A percentile compares a stretch with the other conserved stretches of the same genome.
Evolutionary conservation across 2,329 filamentous ascomycete species (phyloP).

Genomic region (Cordyceps javanica): DNA sequence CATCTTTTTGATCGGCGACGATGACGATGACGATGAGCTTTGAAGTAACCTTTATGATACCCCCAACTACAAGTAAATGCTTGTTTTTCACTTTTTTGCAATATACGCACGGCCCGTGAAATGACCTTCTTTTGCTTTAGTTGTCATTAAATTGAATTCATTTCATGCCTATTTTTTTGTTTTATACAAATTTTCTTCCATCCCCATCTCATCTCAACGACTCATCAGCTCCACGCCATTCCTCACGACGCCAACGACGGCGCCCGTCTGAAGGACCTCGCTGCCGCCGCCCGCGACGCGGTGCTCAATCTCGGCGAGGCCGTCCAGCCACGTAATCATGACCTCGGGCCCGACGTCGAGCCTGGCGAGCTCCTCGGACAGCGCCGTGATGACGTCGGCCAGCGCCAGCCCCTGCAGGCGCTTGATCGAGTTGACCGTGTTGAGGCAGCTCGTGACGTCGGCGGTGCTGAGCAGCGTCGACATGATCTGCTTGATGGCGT

Average conservation of each 20-base stretch:
- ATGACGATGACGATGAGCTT: conserved; percentile 13
- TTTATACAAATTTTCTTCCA: background rate
- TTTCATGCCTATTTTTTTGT: background rate
- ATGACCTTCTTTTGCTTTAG: too few relatives aligned
- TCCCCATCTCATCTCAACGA: conserved; percentile 17
- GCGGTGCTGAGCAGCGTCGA: conserved; percentile 75
- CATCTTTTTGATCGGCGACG: conserved; percentile 7
- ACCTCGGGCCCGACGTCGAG: conserved; percentile 82
- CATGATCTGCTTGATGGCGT: conserved; percentile 78
- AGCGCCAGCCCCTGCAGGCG: conserved; percentile 77
- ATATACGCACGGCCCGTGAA: background rate
- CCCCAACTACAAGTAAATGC: background rate
- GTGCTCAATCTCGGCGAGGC: conserved; percentile 88
- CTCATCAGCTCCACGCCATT: conserved; percentile 71
- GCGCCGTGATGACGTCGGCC: conserved; percentile 84
- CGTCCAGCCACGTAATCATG: conserved; percentile 86
- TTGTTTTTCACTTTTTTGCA: background rate
- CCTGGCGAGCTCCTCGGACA: conserved; percentile 75
- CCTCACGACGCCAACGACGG: conserved; percentile 81
- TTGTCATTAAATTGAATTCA: background rate
- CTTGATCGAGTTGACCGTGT: conserved; percentile 84
- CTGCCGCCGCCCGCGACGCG: conserved; percentile 80
- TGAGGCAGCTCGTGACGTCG: conserved; percentile 84
- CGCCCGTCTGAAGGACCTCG: conserved; percentile 86
- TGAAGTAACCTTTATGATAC: conserved; percentile 4